These are phyloP conservation scores for Candida neerlandica DNA, from an alignment of 1,139 yeast species.

Conservation along the genomic window DNA sequence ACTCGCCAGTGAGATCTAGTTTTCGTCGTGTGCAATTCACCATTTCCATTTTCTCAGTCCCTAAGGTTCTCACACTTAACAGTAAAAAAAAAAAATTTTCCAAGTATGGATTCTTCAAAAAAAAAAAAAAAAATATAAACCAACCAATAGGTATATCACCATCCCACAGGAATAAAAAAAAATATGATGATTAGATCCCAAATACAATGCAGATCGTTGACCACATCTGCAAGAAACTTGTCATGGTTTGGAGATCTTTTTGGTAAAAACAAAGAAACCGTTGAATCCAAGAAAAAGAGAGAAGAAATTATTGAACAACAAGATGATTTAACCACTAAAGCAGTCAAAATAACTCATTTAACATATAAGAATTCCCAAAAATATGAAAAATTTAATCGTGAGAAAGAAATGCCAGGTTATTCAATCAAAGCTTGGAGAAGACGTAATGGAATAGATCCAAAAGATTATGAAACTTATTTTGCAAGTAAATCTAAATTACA, in stretches of 20 bases:
- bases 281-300: constrained; percentile 18
- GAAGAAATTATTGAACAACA: constrained; percentile 41
- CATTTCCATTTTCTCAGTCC: background rate
- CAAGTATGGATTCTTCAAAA: background rate
- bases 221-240: constrained; percentile 7
- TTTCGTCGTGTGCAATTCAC: background rate
- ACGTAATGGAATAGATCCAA: constrained; percentile 21
- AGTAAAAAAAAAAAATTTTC: background rate
- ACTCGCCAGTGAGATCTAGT: background rate
- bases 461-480: constrained; percentile 35
- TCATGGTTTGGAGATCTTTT: constrained; percentile 18
- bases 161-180: background rate
- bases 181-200: constrained; percentile 5
- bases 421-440: constrained; percentile 41
- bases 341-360: constrained; percentile 37
- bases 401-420: constrained; percentile 39
- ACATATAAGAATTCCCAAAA: constrained; percentile 40
- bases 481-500: constrained; percentile 25
- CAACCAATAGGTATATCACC: background rate
- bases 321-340: constrained; percentile 42
- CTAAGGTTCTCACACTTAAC: background rate
- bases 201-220: constrained; percentile 13
- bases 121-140: background rate
- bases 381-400: constrained; percentile 27
- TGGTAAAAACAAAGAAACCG: constrained; percentile 12